Evolutionary conservation across 805 yeast species (phyloP), one percentile per base, ranked within the genome.

Genomic region (Kazachstania kunashirensis): DNA sequence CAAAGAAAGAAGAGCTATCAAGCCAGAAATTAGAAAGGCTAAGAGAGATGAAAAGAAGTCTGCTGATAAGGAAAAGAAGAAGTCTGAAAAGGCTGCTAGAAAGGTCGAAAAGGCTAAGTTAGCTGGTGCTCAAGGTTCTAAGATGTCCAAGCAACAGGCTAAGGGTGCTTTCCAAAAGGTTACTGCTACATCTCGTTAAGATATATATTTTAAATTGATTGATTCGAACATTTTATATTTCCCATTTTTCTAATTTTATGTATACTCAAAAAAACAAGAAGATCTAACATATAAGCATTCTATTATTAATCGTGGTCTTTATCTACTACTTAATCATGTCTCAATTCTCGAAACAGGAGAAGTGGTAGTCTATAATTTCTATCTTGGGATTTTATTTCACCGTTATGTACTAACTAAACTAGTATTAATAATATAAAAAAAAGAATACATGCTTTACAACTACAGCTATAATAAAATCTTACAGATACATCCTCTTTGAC

Each of bases 151-250:
- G 79, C 94, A 85, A 78, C 92, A 81, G 70, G 86, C 89, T 64
- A 86, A 84, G 78, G 96, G 96, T 77, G 85, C 95, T 68, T 84
- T 83, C 85, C 92, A 83, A 73, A 86, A 86, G 77, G 96, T 86
- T 62, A 80, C 78, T 59, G 94, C 96, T 61, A 81, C 94, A 65
- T 85, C 95, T 70, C 95, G 95, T 82, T 86, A 85, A 80, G 61
- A 42, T 50, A 33, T 36, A 38, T 32, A 33, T n/a, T 34, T 29
- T 36, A 36, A 18, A 17, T 33, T 33, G 34, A 11, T 29, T 27
- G 24, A 33, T 23, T 30, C 33, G 31, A 24, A 15, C 16, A 9
- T 30, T 33, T 16, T 29, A 34, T 34, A 34, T 34, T 34, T 34
- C 11, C 23, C 39, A 30, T 23, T 24, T 31, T 27, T 36, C 20